phyloP scores from a whole-genome alignment of 495 filamentous ascomycete genomes.

The Hapsidospora chrysogenum region DNA sequence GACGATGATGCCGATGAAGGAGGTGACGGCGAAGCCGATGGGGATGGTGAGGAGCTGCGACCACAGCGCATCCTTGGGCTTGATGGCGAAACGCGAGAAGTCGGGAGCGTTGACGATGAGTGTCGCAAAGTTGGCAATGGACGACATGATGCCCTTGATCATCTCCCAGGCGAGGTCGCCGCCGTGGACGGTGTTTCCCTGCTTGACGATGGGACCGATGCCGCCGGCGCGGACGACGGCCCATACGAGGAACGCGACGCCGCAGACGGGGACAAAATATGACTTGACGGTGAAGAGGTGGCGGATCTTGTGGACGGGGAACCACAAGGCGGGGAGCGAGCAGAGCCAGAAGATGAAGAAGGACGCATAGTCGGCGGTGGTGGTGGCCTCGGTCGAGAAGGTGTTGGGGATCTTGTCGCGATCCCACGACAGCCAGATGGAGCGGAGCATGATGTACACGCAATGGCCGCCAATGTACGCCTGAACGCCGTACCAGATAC shows the following conservation, averaged over 20 bases:
- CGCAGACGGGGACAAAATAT: conserved; percentile 68
- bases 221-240: conserved; percentile 68
- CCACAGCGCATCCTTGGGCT: conserved; percentile 73
- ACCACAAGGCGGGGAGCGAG: conserved; percentile 77
- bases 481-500: conserved; percentile 81
- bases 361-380: conserved; percentile 58
- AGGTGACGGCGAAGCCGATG: conserved; percentile 71
- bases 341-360: conserved; percentile 77
- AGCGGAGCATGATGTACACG: conserved; percentile 63
- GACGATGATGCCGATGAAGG: conserved; percentile 87
- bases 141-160: conserved; percentile 69
- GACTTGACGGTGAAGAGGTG: conserved; percentile 90
- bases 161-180: conserved; percentile 64
- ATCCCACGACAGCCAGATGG: conserved; percentile 55
- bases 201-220: conserved; percentile 69
- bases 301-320: conserved; percentile 55
- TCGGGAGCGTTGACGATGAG: conserved; percentile 79
- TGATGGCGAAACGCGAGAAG: conserved; percentile 72
- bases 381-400: conserved; percentile 47
- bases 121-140: conserved; percentile 87
- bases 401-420: conserved; percentile 44
- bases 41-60: conserved; percentile 81
- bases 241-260: conserved; percentile 84
- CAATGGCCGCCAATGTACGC: conserved; percentile 73
- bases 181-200: conserved; percentile 46